Conservation (phyloP, 1,284 basidiomycete genomes). For the Heterobasidion parviporum region DNA sequence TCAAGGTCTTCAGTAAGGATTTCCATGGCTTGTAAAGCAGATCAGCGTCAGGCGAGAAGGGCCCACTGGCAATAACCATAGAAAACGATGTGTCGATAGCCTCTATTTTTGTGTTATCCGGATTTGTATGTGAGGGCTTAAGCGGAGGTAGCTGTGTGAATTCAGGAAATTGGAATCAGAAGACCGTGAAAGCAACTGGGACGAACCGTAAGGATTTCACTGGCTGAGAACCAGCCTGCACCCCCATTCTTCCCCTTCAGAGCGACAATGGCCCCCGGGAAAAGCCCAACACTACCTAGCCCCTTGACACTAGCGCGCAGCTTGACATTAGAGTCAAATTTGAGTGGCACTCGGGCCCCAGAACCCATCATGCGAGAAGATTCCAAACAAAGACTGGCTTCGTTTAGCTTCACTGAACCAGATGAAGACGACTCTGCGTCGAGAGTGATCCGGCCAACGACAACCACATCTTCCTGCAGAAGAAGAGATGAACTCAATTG, state of each 20-base stretch:
- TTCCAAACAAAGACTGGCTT: slow-evolving; percentile 71
- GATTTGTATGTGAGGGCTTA: slow-evolving; percentile 24
- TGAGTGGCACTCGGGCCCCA: slow-evolving; percentile 64
- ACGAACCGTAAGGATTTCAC: slow-evolving; percentile 73
- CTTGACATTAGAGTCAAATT: slow-evolving; percentile 59
- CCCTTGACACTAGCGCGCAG: slow-evolving; percentile 60
- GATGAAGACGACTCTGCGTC: slow-evolving; percentile 51
- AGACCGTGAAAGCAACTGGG: slow-evolving; percentile 9
- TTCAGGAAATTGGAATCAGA: slow-evolving; percentile 20
- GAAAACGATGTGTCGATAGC: slow-evolving; percentile 39
- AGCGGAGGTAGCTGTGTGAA: slow-evolving; percentile 41
- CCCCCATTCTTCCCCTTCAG: slow-evolving; percentile 90
- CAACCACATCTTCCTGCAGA: slow-evolving; percentile 59
- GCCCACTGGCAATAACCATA: slow-evolving; percentile 70
- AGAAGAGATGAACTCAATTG: slow-evolving; percentile 3
- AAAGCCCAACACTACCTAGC: slow-evolving; percentile 68
- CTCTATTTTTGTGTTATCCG: slow-evolving; percentile 23
- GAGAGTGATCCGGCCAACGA: slow-evolving; percentile 77
- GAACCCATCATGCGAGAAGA: slow-evolving; percentile 73
- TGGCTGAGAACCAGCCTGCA: slow-evolving; percentile 78
- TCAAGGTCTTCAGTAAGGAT: slow-evolving; percentile 48
- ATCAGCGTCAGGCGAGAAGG: slow-evolving; percentile 75
- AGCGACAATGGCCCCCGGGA: slow-evolving; percentile 85
- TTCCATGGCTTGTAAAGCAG: slow-evolving; percentile 69
- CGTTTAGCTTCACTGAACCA: slow-evolving; percentile 60